Evolutionary conservation across 192 early-diverging fungal species (phyloP).

Genomic region (Rhizoclosmatium globosum): DNA sequence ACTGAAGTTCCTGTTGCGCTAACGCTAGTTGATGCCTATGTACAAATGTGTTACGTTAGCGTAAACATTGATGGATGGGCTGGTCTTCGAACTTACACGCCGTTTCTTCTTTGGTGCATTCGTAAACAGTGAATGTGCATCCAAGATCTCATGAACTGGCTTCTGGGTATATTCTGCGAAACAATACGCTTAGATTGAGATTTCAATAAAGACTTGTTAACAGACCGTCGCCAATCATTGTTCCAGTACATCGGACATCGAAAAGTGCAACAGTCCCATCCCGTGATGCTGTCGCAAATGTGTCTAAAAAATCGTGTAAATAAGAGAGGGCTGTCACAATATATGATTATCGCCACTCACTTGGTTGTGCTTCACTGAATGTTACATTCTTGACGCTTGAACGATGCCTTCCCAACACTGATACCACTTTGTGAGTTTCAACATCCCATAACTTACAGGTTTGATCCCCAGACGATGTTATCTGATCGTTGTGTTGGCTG

Average conservation of each 20-base stretch:
- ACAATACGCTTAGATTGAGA: neutral
- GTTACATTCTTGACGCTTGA: slow-evolving; percentile 77
- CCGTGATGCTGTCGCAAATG: slow-evolving; percentile 75
- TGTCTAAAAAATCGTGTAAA: slow-evolving; percentile 42
- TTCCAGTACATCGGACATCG: slow-evolving; percentile 74
- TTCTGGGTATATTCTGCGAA: slow-evolving; percentile 42
- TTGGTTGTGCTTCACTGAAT: slow-evolving; percentile 61
- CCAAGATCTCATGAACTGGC: slow-evolving; percentile 50
- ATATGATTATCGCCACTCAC: slow-evolving; percentile 46
- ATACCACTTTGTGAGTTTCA: slow-evolving; percentile 61
- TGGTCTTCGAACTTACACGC: too few species aligned
- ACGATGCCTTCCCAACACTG: slow-evolving; percentile 69
- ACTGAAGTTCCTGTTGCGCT: neutral
- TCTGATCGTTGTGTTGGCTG: slow-evolving; percentile 41
- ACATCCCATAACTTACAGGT: slow-evolving; percentile 79
- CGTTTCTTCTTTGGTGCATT: neutral
- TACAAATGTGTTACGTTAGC: too few species aligned
- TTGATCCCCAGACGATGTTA: slow-evolving; percentile 82
- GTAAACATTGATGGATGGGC: too few species aligned
- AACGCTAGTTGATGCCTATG: too few species aligned
- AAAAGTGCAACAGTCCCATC: slow-evolving; percentile 80
- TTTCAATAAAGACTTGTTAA: neutral
- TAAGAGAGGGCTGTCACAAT: neutral
- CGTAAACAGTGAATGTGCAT: slow-evolving; percentile 50
- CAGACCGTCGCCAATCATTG: slow-evolving; percentile 41